Evolutionary conservation across 192 early-diverging fungal genomes (phyloP).

Genomic region (Coemansia javaensis): DNA sequence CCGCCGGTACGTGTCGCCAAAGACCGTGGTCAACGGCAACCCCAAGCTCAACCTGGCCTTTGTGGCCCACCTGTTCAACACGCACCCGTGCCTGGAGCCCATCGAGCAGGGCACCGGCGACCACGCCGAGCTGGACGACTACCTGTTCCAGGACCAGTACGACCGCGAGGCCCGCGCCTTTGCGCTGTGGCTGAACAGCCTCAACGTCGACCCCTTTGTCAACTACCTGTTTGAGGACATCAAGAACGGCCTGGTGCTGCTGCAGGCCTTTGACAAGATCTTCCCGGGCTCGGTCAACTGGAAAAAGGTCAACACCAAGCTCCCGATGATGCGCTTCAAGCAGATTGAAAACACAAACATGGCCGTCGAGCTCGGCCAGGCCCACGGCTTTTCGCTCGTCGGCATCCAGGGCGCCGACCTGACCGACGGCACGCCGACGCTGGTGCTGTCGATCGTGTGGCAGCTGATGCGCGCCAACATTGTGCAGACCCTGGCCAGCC

Average conservation of each 20-base stretch:
- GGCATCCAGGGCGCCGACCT: conserved; percentile 95
- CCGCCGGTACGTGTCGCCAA: conserved; percentile 90
- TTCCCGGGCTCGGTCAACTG: conserved; percentile 87
- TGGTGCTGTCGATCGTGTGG: conserved; percentile 93
- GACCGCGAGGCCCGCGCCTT: conserved; percentile 74
- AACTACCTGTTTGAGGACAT: conserved; percentile 98
- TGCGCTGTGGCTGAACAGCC: conserved; percentile 95
- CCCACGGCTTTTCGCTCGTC: conserved; percentile 82
- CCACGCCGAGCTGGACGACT: conserved; percentile 82
- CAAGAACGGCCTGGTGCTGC: conserved; percentile 82
- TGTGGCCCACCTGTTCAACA: conserved; percentile 97
- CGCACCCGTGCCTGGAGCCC: conserved; percentile 87
- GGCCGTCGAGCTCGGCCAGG: conserved; percentile 82
- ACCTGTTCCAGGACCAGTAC: conserved; percentile 47
- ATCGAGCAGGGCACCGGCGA: conserved; percentile 77
- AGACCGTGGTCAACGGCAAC: conserved; percentile 92
- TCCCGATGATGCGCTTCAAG: conserved; percentile 84
- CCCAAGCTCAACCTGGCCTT: conserved; percentile 98
- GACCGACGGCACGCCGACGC: conserved; percentile 80
- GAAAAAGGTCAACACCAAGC: conserved; percentile 80
- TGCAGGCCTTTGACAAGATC: conserved; percentile 95
- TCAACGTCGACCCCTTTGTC: conserved; percentile 95
- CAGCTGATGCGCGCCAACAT: conserved; percentile 99
- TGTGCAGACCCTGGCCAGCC: conserved; percentile 82
- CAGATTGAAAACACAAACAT: conserved; percentile 98